phyloP scores from a whole-genome alignment of 495 filamentous ascomycete species.

The Hypoxylon fuscum region DNA sequence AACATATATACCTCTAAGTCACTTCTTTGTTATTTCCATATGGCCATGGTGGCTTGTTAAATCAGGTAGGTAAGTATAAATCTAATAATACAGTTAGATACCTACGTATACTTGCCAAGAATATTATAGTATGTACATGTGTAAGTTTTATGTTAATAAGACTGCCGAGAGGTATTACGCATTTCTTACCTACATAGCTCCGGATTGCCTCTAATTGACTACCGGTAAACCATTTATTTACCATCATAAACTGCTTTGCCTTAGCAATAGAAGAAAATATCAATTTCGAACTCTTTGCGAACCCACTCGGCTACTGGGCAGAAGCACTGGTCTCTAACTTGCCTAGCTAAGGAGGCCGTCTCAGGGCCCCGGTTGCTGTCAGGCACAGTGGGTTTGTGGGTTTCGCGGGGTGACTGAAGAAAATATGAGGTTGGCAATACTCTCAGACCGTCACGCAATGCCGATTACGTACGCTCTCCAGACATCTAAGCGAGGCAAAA shows the following conservation, averaged over 20 bases:
- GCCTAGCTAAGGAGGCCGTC: constrained; percentile 5
- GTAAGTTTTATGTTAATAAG: too few species aligned
- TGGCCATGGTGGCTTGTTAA: too few species aligned
- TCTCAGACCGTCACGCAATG: constrained; percentile 30
- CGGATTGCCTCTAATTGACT: neutral
- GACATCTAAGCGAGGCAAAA: neutral
- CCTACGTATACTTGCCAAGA: too few species aligned
- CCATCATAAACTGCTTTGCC: neutral
- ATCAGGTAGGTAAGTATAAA: too few species aligned
- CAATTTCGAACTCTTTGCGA: constrained; percentile 1
- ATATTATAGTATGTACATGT: too few species aligned
- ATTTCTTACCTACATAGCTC: neutral
- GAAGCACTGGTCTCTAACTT: constrained; percentile 1
- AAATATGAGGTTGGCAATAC: constrained; percentile 27
- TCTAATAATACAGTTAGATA: too few species aligned
- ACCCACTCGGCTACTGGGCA: constrained; percentile 18
- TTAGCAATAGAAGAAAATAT: neutral
- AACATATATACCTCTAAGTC: too few species aligned
- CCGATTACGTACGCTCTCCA: constrained; percentile 13
- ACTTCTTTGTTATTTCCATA: too few species aligned
- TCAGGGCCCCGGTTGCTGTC: constrained; percentile 20
- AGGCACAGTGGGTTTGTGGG: constrained; percentile 20
- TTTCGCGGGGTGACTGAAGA: constrained; percentile 18
- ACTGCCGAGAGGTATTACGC: neutral
- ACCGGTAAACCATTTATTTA: neutral